Evolutionary conservation across 176 grass and related monocot species (phyloP), one percentile per base, ranked within the genome.

Genomic region (Zoysia japonica): DNA sequence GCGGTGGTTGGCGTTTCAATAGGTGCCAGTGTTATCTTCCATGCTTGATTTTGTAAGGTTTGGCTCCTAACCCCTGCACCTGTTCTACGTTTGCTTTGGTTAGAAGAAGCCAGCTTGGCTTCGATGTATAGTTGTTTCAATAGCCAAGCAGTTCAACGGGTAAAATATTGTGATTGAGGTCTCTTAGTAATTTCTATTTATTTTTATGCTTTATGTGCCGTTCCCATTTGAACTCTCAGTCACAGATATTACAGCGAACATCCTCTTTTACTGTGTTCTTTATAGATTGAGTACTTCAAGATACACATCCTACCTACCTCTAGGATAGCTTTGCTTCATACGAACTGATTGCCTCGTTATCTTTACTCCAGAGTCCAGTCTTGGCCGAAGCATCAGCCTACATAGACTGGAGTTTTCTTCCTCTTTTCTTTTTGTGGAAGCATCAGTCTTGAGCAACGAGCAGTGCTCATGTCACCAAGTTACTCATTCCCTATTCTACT

Each of bases 11-110:
- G 75, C 80, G 11, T 67, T 55, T 76, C 76, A 76, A 75, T 76
- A 70, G 76, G 46, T 82, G 80, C 65, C 67, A 51, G 38, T 41
- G 81, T 43, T 79, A 64, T 43, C 74, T 79, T 11, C 68, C 80
- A 56, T 63, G 74, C 68, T 88, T 80, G 74, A 74, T 88, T 80
- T 75, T 71, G 36, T 76, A 80, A 88, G 87, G 87, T 80, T 63
- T 75, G 71, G 55, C 70, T 76, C 65, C 86, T 80, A 6, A 76
- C 49, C 47, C 40, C 57, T 75, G 57, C 44, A 2, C 42, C 9
- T 41, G n/a, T 64, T 71, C 9, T 56, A 41, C 19, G 11, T 15
- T 78, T 78, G 73, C 46, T 71, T 78, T 36, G 46, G 47, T 84
- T 63, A 28, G 17, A 84, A 71, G 74, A 44, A 78, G 67, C 56